Evolutionary conservation across 495 filamentous ascomycete species (phyloP).

Genomic region (Recurvomyces mirabilis): DNA sequence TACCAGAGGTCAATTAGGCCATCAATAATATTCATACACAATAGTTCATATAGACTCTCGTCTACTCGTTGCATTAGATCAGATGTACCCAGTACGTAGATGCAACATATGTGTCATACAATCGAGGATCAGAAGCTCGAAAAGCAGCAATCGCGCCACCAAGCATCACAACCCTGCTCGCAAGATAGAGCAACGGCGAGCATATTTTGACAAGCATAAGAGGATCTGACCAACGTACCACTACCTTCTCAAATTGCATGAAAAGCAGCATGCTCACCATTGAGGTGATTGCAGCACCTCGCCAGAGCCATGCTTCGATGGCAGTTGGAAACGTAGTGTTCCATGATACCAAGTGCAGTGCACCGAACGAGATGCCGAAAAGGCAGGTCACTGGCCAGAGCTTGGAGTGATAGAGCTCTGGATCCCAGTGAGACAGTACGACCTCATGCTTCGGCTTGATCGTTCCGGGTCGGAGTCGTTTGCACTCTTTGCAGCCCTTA

Average conservation of each 20-base stretch:
- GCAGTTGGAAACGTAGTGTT: constrained; percentile 23
- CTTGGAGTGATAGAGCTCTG: constrained; percentile 23
- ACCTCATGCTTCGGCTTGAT: constrained; percentile 10
- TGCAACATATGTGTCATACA: background rate
- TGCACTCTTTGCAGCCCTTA: background rate
- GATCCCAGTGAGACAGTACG: constrained; percentile 21
- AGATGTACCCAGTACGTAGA: constrained; percentile 2
- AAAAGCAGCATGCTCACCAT: constrained; percentile 21
- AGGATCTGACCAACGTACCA: constrained; percentile 26
- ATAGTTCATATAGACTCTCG: no score
- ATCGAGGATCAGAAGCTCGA: background rate
- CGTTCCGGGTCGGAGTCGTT: background rate
- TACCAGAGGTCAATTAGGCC: no score
- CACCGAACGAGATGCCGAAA: constrained; percentile 25
- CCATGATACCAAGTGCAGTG: constrained; percentile 28
- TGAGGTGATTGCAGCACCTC: constrained; percentile 26
- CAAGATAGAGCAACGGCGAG: constrained; percentile 15
- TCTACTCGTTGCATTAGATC: no score
- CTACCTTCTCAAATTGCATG: constrained; percentile 33
- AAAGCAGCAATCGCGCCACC: background rate
- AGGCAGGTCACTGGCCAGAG: constrained; percentile 26
- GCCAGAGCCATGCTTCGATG: constrained; percentile 26
- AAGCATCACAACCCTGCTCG: background rate
- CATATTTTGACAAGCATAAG: constrained; percentile 26
- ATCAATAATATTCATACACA: no score